These are phyloP conservation scores for Xylariales sp. DNA, from an alignment of 2,329 filamentous ascomycete genomes.

Conservation along the genomic window DNA sequence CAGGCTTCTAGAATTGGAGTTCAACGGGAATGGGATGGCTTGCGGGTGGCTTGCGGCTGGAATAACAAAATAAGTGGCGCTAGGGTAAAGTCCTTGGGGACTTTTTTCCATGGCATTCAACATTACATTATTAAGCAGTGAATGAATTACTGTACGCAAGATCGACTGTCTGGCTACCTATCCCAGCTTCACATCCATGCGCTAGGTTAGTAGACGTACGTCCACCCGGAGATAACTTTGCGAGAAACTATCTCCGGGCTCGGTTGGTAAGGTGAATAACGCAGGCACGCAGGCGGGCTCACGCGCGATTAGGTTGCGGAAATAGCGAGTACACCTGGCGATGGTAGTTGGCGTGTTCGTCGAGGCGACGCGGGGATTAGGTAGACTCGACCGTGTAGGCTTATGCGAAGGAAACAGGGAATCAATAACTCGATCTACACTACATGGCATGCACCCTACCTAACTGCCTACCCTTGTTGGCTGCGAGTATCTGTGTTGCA, in stretches of 20 bases:
- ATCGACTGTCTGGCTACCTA: not conserved
- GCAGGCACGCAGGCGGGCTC: no score
- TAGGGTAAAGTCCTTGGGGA: not conserved
- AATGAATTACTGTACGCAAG: constrained; percentile 13
- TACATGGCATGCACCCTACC: no score
- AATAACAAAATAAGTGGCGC: not conserved
- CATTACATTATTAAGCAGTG: constrained; percentile 17
- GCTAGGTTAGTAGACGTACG: no score
- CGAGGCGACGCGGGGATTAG: no score
- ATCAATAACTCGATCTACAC: not conserved
- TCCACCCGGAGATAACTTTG: constrained; percentile 10
- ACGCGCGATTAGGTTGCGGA: no score
- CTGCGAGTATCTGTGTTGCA: not conserved
- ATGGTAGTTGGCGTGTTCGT: no score
- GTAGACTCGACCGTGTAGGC: no score
- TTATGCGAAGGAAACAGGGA: not conserved
- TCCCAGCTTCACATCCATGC: not conserved
- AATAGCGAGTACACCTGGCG: no score
- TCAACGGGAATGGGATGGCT: not conserved
- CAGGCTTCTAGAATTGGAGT: not conserved
- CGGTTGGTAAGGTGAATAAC: not conserved
- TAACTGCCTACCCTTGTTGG: not conserved
- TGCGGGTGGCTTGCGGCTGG: not conserved
- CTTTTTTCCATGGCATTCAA: not conserved
- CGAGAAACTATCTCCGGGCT: constrained; percentile 5